phyloP scores from a whole-genome alignment of 169 alveolate genomes.

The Cyclospora cayetanensis region DNA sequence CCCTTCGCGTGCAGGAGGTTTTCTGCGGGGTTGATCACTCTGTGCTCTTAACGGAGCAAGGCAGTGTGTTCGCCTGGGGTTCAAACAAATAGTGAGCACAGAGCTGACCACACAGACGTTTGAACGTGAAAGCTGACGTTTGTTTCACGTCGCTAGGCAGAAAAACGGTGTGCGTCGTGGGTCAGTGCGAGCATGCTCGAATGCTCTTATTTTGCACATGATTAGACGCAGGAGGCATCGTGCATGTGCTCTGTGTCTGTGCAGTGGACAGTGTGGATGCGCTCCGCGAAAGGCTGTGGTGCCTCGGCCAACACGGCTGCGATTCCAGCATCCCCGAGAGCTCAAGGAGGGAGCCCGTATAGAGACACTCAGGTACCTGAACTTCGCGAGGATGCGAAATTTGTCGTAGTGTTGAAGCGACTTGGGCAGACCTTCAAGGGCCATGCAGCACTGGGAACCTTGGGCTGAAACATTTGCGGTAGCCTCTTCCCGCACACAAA shows the following conservation, averaged over 20 bases:
- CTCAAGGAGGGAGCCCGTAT: no score
- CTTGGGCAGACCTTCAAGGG: no score
- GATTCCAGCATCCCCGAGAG: neutral
- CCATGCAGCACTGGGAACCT: no score
- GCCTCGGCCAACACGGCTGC: neutral
- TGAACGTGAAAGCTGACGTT: neutral
- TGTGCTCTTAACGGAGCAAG: constrained; percentile 1
- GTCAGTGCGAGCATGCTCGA: neutral
- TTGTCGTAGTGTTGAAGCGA: no score
- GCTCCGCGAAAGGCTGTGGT: constrained; percentile 9
- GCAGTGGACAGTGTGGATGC: constrained; percentile 51
- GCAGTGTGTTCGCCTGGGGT: constrained; percentile 70
- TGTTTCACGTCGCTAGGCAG: neutral
- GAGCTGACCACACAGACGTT: neutral
- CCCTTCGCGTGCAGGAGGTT: neutral
- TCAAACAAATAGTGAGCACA: constrained; percentile 19
- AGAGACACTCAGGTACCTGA: no score
- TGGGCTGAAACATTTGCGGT: no score
- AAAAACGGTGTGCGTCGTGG: neutral
- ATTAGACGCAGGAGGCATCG: neutral
- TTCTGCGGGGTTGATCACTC: constrained; percentile 67
- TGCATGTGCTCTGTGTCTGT: neutral
- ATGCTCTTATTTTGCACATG: neutral
- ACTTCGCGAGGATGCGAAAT: no score
- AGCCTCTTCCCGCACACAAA: no score